Percentiles rank a stretch among this genome's conserved stretches.
Conservation (phyloP, 2,329 filamentous ascomycete genomes). For the Parafenestella ontariensis region DNA sequence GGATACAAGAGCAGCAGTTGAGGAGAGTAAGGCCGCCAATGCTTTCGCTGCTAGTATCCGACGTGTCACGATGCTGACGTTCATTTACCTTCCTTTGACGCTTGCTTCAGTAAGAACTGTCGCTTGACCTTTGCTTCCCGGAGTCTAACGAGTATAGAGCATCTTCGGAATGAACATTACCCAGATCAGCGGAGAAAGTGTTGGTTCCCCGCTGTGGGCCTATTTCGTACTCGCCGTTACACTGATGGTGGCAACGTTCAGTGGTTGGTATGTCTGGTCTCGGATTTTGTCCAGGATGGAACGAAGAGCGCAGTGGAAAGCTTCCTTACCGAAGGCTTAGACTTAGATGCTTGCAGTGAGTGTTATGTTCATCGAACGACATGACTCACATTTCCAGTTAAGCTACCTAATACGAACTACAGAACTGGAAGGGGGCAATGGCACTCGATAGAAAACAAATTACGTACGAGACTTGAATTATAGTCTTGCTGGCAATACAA, state of each 20-base stretch:
- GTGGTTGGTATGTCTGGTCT: constrained; percentile 20
- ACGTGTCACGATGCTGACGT: constrained; percentile 18
- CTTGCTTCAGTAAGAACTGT: constrained; percentile 12
- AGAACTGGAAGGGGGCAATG: too few relatives aligned
- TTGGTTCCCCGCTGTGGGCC: constrained; percentile 13
- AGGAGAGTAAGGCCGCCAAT: constrained; percentile 22
- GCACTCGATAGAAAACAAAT: background rate
- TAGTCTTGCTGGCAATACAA: background rate
- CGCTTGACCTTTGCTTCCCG: background rate
- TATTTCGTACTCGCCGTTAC: constrained; percentile 13
- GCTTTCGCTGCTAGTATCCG: constrained; percentile 12
- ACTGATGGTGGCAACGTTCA: constrained; percentile 16
- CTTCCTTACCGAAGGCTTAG: background rate
- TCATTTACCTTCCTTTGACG: constrained; percentile 22
- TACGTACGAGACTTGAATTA: background rate
- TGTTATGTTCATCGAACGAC: too few relatives aligned
- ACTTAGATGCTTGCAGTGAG: background rate
- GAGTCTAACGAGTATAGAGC: constrained; percentile 7
- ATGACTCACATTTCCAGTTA: background rate
- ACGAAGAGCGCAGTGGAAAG: background rate
- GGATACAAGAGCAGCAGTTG: constrained; percentile 16
- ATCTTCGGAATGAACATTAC: constrained; percentile 22
- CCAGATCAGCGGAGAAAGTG: constrained; percentile 14
- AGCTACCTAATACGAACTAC: too few relatives aligned
- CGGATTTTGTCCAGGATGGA: background rate